Conservation (phyloP, 257 asterid genomes). For the Euphrasia confusa region DNA sequence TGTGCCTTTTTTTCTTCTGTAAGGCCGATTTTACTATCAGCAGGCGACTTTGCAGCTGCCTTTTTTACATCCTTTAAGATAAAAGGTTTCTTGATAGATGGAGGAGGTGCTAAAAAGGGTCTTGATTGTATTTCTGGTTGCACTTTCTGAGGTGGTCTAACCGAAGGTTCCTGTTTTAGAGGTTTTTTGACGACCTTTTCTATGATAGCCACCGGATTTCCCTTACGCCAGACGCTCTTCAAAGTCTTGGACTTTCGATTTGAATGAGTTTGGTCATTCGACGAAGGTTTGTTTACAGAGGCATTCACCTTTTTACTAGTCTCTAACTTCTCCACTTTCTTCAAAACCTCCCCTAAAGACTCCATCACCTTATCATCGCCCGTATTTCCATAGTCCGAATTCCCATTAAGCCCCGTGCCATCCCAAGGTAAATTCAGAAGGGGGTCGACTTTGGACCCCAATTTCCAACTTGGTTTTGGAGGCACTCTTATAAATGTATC, state of each 20-base stretch:
- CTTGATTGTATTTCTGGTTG: conserved; percentile 52
- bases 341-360: conserved; percentile 76
- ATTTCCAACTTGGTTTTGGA: conserved; percentile 59
- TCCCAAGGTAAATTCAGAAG: conserved; percentile 38
- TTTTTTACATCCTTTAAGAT: conserved; percentile 53
- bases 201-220: conserved; percentile 62
- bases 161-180: conserved; percentile 41
- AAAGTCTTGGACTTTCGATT: conserved; percentile 48
- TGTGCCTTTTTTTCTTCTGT: conserved; percentile 39
- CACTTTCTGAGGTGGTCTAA: conserved; percentile 46
- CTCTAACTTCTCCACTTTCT: conserved; percentile 77
- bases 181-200: conserved; percentile 52
- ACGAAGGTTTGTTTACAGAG: conserved; percentile 36
- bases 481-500: conserved; percentile 59
- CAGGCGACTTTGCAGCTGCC: conserved; percentile 42
- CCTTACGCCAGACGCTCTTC: conserved; percentile 95
- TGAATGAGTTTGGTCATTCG: conserved; percentile 32
- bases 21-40: conserved; percentile 31
- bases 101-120: conserved; percentile 64
- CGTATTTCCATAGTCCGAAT: conserved; percentile 46
- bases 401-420: conserved; percentile 32
- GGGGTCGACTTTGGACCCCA: conserved; percentile 43
- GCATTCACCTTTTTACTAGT: conserved; percentile 37
- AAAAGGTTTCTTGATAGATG: conserved; percentile 54
- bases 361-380: conserved; percentile 54